Base-by-base conservation (phyloP, 208 protist genomes). In the Leishmania major region DNA sequence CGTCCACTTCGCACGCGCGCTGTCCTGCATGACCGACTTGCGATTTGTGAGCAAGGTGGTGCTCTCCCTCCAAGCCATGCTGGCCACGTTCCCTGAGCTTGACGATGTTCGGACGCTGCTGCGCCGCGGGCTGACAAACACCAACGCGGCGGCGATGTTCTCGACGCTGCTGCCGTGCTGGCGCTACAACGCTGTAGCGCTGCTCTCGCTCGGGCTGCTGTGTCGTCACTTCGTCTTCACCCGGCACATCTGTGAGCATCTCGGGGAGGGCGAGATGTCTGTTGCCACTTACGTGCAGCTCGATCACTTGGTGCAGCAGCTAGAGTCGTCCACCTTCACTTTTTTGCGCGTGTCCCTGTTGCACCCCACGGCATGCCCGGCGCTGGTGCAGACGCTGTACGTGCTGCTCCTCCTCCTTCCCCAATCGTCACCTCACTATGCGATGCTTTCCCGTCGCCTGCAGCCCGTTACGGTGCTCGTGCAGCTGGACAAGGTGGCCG, bases 321-420 rank as follows among this genome's bases (percentile, higher is more conserved):
- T 99, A 47, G 99, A 99, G 82, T 96, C 96, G 37, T 98, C 99
- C 3, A 92, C 98, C 37, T 99, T 99, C 86, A 92, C 97, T 1
- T 93, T 93, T 80, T 77, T 99, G 43, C 85, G 99, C 4, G 87
- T 99, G 51, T 92, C 96, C 25, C 85, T 99, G 67, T 87, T 99
- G 57, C 91, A 97, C 57, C 97, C 96, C 2, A 83, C 89, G 0
- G 78, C 89, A 31, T 92, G 97, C 84, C 88, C 94, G 10, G 90
- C 91, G 77, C 82, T 99, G 5, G 88, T 99, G 66, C 94, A 98
- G 81, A 91, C 93, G 22, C 90, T 99, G 1, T 99, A 98, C 81
- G 95, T 97, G 31, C 55, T 99, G n/a, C 90, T 99, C 47, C 99
- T 99, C 92, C 90, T 99, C 5, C 90, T 99, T 35, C 99, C 99